Conservation (phyloP, 2,329 filamentous ascomycete genomes). For the Verticillium dahliae region DNA sequence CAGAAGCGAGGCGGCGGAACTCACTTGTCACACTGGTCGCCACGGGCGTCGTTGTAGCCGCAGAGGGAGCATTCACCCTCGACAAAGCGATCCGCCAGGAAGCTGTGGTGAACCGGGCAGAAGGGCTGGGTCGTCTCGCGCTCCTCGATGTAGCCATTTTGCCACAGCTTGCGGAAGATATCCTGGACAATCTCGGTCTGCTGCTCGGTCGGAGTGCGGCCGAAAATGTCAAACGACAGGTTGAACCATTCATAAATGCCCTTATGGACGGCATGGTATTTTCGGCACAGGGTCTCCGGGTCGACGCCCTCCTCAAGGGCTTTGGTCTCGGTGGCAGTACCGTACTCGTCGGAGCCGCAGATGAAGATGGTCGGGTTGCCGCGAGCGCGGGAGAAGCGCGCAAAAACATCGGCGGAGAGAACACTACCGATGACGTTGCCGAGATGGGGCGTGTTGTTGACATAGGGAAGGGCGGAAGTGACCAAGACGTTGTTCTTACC, state of each 20-base stretch:
- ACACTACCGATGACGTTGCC: constrained; percentile 87
- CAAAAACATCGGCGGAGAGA: constrained; percentile 81
- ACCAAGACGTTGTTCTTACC: constrained; percentile 84
- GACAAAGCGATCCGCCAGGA: constrained; percentile 81
- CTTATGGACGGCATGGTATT: constrained; percentile 86
- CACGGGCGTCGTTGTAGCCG: constrained; percentile 62
- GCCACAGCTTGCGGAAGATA: constrained; percentile 80
- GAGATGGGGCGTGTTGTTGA: constrained; percentile 71
- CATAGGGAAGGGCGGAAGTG: constrained; percentile 80
- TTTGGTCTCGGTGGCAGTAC: constrained; percentile 93
- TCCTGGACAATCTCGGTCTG: constrained; percentile 92
- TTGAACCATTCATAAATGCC: constrained; percentile 96
- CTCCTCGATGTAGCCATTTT: constrained; percentile 85
- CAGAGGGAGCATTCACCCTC: constrained; percentile 75
- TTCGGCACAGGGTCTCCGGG: constrained; percentile 79
- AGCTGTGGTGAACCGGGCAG: constrained; percentile 62
- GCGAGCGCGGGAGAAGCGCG: constrained; percentile 73
- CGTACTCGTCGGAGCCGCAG: constrained; percentile 67
- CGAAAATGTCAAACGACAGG: constrained; percentile 91
- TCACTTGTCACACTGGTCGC: constrained; percentile 60
- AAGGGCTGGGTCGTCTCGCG: constrained; percentile 83
- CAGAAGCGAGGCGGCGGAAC: neutral
- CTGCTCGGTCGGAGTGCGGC: constrained; percentile 79
- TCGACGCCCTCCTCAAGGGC: constrained; percentile 81
- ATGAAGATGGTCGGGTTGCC: constrained; percentile 71